phyloP scores from a whole-genome alignment of 768 basidiomycete genomes.

The Lentinula sp. region DNA sequence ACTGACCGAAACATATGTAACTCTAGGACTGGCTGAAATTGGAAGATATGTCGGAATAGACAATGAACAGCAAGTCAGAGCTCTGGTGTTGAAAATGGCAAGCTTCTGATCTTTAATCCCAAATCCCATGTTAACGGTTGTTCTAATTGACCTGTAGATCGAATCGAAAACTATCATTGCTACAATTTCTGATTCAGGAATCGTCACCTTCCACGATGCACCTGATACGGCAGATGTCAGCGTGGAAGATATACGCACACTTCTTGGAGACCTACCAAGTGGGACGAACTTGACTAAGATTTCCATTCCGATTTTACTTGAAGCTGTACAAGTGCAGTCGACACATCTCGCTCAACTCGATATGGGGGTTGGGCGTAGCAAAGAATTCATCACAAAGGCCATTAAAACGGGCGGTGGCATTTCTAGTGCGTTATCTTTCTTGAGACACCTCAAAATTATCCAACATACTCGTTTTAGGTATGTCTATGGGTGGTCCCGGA shows the following conservation, averaged over 20 bases:
- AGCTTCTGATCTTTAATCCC: slow-evolving; percentile 10
- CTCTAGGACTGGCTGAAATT: slow-evolving; percentile 69
- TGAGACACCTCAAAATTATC: too few relatives aligned
- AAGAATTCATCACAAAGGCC: slow-evolving; percentile 68
- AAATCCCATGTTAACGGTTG: background rate
- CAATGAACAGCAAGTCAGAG: slow-evolving; percentile 17
- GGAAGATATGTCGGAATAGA: slow-evolving; percentile 35
- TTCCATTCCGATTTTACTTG: background rate
- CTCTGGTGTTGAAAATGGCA: slow-evolving; percentile 71
- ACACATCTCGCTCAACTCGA: slow-evolving; percentile 44
- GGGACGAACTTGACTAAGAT: slow-evolving; percentile 7
- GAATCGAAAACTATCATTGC: slow-evolving; percentile 66
- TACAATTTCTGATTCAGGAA: slow-evolving; percentile 57
- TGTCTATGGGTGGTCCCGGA: background rate
- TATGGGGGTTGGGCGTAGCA: slow-evolving; percentile 52
- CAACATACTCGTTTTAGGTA: background rate
- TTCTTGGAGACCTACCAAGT: background rate
- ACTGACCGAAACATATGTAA: slow-evolving; percentile 79
- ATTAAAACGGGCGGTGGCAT: background rate
- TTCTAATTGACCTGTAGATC: slow-evolving; percentile 37
- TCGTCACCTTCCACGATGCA: slow-evolving; percentile 69
- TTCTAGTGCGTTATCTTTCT: background rate
- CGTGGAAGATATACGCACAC: background rate
- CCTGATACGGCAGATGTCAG: slow-evolving; percentile 42
- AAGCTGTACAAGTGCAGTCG: slow-evolving; percentile 46